phyloP scores from a whole-genome alignment of 2,329 filamentous ascomycete species.

The Graphiopsis chlorocephala region DNA sequence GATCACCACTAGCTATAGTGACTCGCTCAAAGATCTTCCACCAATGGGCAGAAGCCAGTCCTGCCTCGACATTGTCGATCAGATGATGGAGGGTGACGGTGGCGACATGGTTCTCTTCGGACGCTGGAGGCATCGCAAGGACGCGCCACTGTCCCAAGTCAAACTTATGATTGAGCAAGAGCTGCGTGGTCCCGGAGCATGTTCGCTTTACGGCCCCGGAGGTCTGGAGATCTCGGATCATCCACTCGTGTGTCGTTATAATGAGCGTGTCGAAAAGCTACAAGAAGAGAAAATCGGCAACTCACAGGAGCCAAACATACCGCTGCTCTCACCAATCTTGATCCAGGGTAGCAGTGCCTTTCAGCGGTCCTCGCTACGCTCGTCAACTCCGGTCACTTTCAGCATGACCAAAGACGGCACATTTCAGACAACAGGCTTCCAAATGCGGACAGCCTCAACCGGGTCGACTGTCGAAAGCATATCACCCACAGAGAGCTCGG shows the following conservation, averaged over 20 bases:
- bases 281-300: not conserved
- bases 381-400: not conserved
- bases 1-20: conserved; percentile 1
- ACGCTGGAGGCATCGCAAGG: conserved; percentile 9
- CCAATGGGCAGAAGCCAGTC: not conserved
- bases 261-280: not conserved
- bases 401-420: not conserved
- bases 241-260: not conserved
- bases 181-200: not conserved
- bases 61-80: not conserved
- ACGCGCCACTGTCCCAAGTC: not conserved
- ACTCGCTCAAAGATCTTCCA: not conserved
- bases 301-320: not conserved
- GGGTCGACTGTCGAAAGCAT: not conserved
- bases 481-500: not conserved
- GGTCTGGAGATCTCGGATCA: not conserved
- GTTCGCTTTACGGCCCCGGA: not conserved
- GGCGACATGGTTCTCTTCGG: conserved; percentile 1
- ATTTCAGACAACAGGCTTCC: not conserved
- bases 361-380: not conserved
- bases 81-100: not conserved
- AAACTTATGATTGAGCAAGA: not conserved
- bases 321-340: not conserved
- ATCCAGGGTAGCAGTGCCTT: not conserved
- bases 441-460: not conserved